A percentile compares a stretch with the other conserved stretches of the same genome.
Evolutionary conservation across 139 green algal species (phyloP).

Genomic region (Haematococcus lacustris): DNA sequence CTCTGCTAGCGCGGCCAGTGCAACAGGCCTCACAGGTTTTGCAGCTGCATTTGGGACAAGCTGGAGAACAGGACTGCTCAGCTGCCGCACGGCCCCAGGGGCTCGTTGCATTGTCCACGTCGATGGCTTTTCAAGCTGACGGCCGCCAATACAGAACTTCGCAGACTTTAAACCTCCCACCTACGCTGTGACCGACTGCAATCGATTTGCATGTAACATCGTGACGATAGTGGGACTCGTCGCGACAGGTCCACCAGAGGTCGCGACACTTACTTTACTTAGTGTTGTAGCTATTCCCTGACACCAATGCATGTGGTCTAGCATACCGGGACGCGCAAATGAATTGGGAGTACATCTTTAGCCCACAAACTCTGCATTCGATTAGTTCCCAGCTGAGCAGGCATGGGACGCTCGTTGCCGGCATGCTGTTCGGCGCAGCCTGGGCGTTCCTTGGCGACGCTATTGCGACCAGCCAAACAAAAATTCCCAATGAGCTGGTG

Average conservation of each 20-base stretch:
- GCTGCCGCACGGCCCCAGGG: no score
- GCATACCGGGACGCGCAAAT: not conserved
- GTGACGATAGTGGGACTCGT: not conserved
- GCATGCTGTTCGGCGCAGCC: slow-evolving; percentile 62
- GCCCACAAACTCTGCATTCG: not conserved
- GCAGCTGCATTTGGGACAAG: no score
- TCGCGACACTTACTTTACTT: not conserved
- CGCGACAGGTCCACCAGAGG: not conserved
- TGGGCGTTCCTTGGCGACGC: slow-evolving; percentile 90
- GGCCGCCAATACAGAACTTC: no score
- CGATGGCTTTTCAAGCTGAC: no score
- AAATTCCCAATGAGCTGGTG: slow-evolving; percentile 67
- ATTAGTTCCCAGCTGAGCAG: not conserved
- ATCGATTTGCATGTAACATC: no score
- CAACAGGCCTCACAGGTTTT: no score
- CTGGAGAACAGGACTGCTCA: no score
- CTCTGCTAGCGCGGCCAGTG: no score
- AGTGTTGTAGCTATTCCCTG: not conserved
- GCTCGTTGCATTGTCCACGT: no score
- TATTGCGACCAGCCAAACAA: slow-evolving; percentile 37
- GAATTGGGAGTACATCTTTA: slow-evolving; percentile 2
- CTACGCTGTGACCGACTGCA: no score
- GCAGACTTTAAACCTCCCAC: no score
- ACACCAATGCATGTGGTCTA: not conserved
- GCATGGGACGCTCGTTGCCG: slow-evolving; percentile 36